Conservation (phyloP, 208 protist species). For the Porcisia hertigi region DNA sequence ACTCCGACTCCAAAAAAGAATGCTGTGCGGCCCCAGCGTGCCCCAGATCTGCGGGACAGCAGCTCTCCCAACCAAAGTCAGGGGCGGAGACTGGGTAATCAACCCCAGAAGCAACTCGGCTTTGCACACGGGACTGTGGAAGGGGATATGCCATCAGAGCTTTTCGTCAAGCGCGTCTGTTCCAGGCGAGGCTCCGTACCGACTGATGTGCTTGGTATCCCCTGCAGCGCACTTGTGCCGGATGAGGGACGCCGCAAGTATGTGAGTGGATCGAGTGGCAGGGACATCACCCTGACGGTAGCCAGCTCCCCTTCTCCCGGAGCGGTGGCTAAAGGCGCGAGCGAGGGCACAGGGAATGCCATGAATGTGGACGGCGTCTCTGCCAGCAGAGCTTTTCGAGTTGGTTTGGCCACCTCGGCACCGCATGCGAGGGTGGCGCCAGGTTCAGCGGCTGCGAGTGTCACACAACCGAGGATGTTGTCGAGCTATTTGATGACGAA, state of each 20-base stretch:
- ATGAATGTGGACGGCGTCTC: neutral
- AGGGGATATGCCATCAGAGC: neutral
- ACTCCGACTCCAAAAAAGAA: neutral
- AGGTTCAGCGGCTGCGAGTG: neutral
- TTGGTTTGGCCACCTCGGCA: neutral
- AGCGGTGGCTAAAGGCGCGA: neutral
- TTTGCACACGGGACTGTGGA: neutral
- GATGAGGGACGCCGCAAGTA: neutral
- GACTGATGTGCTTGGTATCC: neutral
- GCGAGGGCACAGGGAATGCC: neutral
- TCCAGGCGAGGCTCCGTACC: neutral
- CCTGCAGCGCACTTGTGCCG: neutral
- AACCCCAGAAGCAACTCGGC: neutral
- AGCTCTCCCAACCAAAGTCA: neutral
- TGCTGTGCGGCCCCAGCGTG: neutral
- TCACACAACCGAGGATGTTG: neutral
- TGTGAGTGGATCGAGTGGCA: conserved; percentile 1
- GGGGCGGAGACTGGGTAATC: conserved; percentile 5
- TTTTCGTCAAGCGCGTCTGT: neutral
- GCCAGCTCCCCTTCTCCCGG: neutral
- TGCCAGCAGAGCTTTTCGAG: neutral
- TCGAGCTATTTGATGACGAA: neutral
- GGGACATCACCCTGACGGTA: neutral
- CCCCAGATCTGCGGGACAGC: neutral
- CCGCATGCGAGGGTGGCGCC: neutral